These are phyloP conservation scores for Podaxis sp. DNA, from an alignment of 768 basidiomycete genomes.

Conservation along the genomic window DNA sequence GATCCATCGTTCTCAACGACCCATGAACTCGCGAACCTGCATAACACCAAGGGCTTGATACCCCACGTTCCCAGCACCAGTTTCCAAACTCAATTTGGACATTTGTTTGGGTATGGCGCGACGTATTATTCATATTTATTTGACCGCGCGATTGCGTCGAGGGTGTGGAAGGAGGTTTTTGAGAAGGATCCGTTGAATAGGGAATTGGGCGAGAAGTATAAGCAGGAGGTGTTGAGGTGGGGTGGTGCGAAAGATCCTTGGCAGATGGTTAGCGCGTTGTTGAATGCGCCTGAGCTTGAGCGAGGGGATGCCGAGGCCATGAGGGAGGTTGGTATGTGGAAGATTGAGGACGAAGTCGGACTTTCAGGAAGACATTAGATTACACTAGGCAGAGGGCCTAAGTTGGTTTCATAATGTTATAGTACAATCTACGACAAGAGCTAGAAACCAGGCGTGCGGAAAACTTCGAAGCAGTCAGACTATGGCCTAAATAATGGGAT, in stretches of 20 bases:
- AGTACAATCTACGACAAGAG: too few relatives aligned
- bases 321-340: slow-evolving; percentile 89
- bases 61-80: slow-evolving; percentile 84
- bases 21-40: slow-evolving; percentile 54
- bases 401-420: too few relatives aligned
- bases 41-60: slow-evolving; percentile 72
- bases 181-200: slow-evolving; percentile 64
- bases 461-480: too few relatives aligned
- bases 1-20: slow-evolving; percentile 71
- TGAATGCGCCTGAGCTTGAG: slow-evolving; percentile 64
- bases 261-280: slow-evolving; percentile 79
- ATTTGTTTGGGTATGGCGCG: slow-evolving; percentile 94
- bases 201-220: slow-evolving; percentile 79
- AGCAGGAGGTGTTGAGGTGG: slow-evolving; percentile 67
- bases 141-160: slow-evolving; percentile 91
- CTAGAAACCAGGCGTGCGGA: too few relatives aligned
- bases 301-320: slow-evolving; percentile 81
- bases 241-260: slow-evolving; percentile 95
- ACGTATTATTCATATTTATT: slow-evolving; percentile 98
- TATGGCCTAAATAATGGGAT: too few relatives aligned
- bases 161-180: slow-evolving; percentile 86
- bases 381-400: too few relatives aligned
- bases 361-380: slow-evolving; percentile 58
- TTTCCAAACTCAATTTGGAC: slow-evolving; percentile 95
- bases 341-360: slow-evolving; percentile 71